Percentiles rank a stretch among this genome's conserved stretches.
These are phyloP conservation scores for Syzygium grande DNA, from an alignment of 345 rosid genomes.

Conservation along the genomic window DNA sequence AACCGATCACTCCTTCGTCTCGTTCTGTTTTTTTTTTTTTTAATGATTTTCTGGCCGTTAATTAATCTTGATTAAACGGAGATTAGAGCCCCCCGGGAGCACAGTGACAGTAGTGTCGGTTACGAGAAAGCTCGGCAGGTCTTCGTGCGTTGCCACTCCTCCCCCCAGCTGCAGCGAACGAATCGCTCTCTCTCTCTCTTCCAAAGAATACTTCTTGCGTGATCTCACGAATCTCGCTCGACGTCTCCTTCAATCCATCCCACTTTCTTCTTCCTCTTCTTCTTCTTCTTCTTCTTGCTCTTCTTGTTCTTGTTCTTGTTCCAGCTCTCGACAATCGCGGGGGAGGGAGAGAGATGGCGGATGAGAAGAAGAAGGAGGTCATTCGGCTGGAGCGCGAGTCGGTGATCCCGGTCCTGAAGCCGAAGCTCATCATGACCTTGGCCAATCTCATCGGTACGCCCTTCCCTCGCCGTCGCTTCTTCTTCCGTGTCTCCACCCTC, in stretches of 20 bases:
- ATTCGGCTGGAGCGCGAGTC: slow-evolving; percentile 88
- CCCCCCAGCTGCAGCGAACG: not conserved
- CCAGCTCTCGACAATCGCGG: not conserved
- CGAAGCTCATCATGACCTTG: slow-evolving; percentile 86
- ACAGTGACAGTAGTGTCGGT: not conserved
- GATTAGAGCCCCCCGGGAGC: not conserved
- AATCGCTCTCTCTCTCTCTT: not conserved
- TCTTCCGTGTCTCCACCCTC: not conserved
- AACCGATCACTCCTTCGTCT: not conserved
- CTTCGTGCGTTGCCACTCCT: not conserved
- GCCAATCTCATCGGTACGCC: slow-evolving; percentile 80
- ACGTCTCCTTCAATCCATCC: not conserved
- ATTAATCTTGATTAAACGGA: not conserved
- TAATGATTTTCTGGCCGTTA: not conserved
- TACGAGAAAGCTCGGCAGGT: not conserved
- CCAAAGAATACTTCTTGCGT: not conserved
- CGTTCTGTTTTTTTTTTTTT: not conserved
- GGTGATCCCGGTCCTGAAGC: slow-evolving; percentile 85
- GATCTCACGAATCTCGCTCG: slow-evolving; percentile 10
- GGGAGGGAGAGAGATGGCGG: not conserved
- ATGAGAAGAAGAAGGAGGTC: slow-evolving; percentile 43
- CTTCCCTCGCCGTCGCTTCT: not conserved
- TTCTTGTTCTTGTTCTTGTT: not conserved
- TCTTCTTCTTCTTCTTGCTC: not conserved
- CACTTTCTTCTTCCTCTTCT: not conserved